These are phyloP conservation scores for Tympanopsis confertula DNA, from an alignment of 2,329 filamentous ascomycete genomes.

Conservation along the genomic window DNA sequence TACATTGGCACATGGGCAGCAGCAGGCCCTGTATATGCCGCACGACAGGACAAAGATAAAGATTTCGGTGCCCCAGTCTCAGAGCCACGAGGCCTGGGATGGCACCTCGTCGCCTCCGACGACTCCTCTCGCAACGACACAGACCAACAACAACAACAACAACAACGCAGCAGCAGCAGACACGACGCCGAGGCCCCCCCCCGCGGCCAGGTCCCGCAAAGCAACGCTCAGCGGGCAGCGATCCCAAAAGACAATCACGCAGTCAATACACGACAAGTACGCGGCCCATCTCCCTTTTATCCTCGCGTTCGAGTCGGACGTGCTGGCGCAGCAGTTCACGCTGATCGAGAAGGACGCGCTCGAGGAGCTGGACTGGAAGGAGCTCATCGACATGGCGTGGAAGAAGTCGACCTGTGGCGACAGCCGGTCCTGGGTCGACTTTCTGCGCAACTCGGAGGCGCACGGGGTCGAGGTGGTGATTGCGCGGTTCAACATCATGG, in stretches of 20 bases:
- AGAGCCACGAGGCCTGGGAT: no score
- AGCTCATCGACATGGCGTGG: constrained; percentile 74
- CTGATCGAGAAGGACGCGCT: constrained; percentile 77
- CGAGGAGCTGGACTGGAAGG: constrained; percentile 80
- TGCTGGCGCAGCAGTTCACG: constrained; percentile 72
- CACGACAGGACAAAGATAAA: no score
- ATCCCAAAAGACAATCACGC: no score
- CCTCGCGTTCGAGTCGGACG: constrained; percentile 67
- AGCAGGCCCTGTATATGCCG: background rate
- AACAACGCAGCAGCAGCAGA: no score
- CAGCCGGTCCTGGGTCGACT: constrained; percentile 71
- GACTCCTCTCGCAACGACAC: no score
- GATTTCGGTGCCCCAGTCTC: no score
- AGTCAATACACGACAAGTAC: no score
- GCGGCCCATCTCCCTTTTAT: constrained; percentile 66
- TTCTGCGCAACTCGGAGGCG: constrained; percentile 60
- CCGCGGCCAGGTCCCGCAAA: constrained; percentile 6
- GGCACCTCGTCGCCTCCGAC: no score
- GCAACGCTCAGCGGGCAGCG: no score
- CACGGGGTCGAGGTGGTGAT: constrained; percentile 74
- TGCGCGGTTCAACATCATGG: constrained; percentile 77
- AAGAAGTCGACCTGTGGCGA: constrained; percentile 55
- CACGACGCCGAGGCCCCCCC: no score
- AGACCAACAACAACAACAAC: no score
- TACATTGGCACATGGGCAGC: background rate